Conservation (phyloP, 371 early-diverging fungal species). For the Cokeromyces recurvatus region DNA sequence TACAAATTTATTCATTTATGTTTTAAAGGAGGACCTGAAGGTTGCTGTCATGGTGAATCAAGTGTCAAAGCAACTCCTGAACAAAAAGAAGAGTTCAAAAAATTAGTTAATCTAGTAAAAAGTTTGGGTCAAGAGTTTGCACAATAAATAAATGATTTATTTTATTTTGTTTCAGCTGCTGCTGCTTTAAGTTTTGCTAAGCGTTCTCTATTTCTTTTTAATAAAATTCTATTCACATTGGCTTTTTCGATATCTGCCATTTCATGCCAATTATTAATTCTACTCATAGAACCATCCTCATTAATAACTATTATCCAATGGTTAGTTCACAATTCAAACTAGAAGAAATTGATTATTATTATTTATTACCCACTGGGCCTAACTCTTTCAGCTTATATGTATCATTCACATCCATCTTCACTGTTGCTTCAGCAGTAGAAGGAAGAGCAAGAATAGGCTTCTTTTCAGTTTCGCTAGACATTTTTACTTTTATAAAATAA, state of each 20-base stretch:
- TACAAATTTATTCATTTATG: neutral
- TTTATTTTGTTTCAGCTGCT: slow-evolving; percentile 7
- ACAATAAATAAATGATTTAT: neutral
- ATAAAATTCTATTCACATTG: slow-evolving; percentile 59
- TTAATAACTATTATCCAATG: slow-evolving; percentile 49
- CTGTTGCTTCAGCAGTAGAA: slow-evolving; percentile 43
- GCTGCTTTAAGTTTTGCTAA: slow-evolving; percentile 39
- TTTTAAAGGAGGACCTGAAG: slow-evolving; percentile 37
- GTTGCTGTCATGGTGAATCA: slow-evolving; percentile 27
- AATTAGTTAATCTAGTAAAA: slow-evolving; percentile 22
- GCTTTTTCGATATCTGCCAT: slow-evolving; percentile 64
- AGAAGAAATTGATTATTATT: no score
- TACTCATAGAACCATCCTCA: slow-evolving; percentile 63
- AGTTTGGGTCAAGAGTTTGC: slow-evolving; percentile 24
- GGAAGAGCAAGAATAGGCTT: slow-evolving; percentile 49
- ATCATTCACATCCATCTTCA: slow-evolving; percentile 42
- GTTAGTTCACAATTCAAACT: no score
- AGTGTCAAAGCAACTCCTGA: slow-evolving; percentile 25
- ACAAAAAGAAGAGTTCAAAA: slow-evolving; percentile 34
- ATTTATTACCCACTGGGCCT: slow-evolving; percentile 50
- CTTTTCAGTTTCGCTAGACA: slow-evolving; percentile 10
- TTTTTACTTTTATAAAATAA: neutral
- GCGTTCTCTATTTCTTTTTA: slow-evolving; percentile 60
- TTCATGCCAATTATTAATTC: slow-evolving; percentile 73
- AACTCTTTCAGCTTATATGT: slow-evolving; percentile 48